These are phyloP conservation scores for Aspergillus sclerotioniger DNA, from an alignment of 495 filamentous ascomycete species.

Conservation along the genomic window DNA sequence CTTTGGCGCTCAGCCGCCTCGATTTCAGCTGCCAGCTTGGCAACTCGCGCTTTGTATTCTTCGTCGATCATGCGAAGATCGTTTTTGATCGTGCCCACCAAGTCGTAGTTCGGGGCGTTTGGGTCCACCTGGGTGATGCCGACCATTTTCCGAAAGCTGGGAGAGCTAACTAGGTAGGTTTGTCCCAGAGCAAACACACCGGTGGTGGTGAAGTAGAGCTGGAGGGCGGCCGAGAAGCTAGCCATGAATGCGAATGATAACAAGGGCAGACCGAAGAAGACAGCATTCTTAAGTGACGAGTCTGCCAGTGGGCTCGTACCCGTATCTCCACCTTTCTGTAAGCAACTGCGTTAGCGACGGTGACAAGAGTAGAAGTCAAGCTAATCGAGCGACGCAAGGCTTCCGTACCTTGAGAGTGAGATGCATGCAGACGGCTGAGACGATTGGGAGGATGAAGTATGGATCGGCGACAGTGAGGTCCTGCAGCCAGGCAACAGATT, in stretches of 20 bases:
- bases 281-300: slow-evolving; percentile 38
- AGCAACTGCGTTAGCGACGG: neutral
- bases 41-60: slow-evolving; percentile 12
- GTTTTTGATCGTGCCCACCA: slow-evolving; percentile 1
- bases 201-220: slow-evolving; percentile 67
- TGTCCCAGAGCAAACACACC: slow-evolving; percentile 58
- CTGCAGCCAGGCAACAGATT: slow-evolving; percentile 71
- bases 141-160: slow-evolving; percentile 25
- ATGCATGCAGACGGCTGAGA: slow-evolving; percentile 49
- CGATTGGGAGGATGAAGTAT: slow-evolving; percentile 65
- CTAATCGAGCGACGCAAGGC: no score
- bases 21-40: slow-evolving; percentile 6
- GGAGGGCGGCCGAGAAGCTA: slow-evolving; percentile 64
- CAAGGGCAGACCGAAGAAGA: slow-evolving; percentile 59
- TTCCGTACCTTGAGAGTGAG: slow-evolving; percentile 58
- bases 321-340: slow-evolving; percentile 54
- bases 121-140: slow-evolving; percentile 24
- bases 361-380: neutral
- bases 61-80: slow-evolving; percentile 27
- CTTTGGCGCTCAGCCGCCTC: neutral
- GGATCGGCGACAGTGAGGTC: slow-evolving; percentile 82
- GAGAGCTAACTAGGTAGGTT: slow-evolving; percentile 45
- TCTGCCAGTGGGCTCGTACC: slow-evolving; percentile 32
- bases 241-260: slow-evolving; percentile 61
- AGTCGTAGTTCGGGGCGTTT: neutral